A percentile compares a stretch with the other conserved stretches of the same genome.
These are phyloP conservation scores for Massarina eburnea DNA, from an alignment of 2,329 filamentous ascomycete genomes.

Conservation along the genomic window DNA sequence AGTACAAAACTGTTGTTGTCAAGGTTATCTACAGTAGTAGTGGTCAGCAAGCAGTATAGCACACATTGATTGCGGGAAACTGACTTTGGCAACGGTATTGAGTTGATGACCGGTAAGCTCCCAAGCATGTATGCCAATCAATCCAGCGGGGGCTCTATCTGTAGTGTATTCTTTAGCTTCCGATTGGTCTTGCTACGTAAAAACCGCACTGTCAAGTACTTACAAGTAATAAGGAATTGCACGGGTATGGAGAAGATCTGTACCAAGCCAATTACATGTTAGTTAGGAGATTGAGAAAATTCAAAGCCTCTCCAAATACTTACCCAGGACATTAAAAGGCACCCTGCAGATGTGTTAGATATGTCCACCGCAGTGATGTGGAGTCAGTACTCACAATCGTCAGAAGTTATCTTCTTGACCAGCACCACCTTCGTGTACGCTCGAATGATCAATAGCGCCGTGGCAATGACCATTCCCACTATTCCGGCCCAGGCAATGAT, in stretches of 20 bases:
- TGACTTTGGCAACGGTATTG: slow-evolving; percentile 10
- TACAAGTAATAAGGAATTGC: slow-evolving; percentile 13
- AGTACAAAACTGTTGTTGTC: slow-evolving; percentile 15
- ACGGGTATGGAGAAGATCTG: slow-evolving; percentile 10
- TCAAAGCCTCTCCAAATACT: neutral
- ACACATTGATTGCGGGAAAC: neutral
- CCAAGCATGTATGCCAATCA: slow-evolving; percentile 17
- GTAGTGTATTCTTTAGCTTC: neutral
- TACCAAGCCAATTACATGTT: neutral
- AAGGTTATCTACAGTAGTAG: slow-evolving; percentile 9
- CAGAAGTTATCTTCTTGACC: slow-evolving; percentile 17
- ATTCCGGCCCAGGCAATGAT: slow-evolving; percentile 17
- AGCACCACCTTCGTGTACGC: slow-evolving; percentile 25
- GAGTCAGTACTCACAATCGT: slow-evolving; percentile 22
- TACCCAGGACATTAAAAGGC: slow-evolving; percentile 12
- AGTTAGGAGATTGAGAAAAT: neutral
- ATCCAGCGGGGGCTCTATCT: slow-evolving; percentile 13
- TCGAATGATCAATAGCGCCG: slow-evolving; percentile 20
- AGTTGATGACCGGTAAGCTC: slow-evolving; percentile 16
- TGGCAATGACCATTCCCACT: slow-evolving; percentile 16
- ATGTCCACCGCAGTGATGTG: neutral
- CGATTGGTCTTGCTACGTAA: neutral
- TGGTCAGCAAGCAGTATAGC: slow-evolving; percentile 1
- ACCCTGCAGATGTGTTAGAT: slow-evolving; percentile 7
- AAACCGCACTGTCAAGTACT: neutral